Conservation (phyloP, 495 filamentous ascomycete genomes). For the Cryomyces antarcticus region DNA sequence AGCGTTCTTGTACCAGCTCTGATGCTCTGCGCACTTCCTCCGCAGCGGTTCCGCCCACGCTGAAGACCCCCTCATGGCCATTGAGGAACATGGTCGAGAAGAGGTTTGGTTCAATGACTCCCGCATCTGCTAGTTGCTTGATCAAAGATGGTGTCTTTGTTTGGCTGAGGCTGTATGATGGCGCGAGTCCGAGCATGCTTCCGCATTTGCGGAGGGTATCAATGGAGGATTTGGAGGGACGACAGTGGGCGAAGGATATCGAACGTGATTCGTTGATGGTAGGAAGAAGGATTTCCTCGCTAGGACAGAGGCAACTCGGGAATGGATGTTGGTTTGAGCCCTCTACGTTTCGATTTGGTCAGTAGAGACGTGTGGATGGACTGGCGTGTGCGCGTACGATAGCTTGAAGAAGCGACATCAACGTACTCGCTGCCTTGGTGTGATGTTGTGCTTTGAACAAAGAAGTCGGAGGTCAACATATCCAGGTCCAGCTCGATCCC, state of each 20-base stretch:
- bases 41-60: slow-evolving; percentile 16
- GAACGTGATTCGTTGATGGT: slow-evolving; percentile 9
- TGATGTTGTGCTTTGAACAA: slow-evolving; percentile 15
- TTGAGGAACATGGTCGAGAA: slow-evolving; percentile 18
- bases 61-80: slow-evolving; percentile 15
- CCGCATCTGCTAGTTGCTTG: slow-evolving; percentile 10
- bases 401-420: slow-evolving; percentile 11
- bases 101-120: slow-evolving; percentile 10
- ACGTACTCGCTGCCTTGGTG: slow-evolving; percentile 13
- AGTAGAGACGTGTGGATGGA: slow-evolving; percentile 4
- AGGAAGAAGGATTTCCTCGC: slow-evolving; percentile 13
- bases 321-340: slow-evolving; percentile 10
- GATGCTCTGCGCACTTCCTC: slow-evolving; percentile 7
- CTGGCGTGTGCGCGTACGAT: neutral
- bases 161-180: slow-evolving; percentile 14
- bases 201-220: slow-evolving; percentile 15
- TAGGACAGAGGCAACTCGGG: slow-evolving; percentile 12
- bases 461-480: slow-evolving; percentile 18
- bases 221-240: slow-evolving; percentile 11
- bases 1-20: slow-evolving; percentile 8
- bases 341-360: neutral
- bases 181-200: slow-evolving; percentile 14
- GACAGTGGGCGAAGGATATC: slow-evolving; percentile 16
- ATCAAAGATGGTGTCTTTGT: slow-evolving; percentile 9
- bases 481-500: slow-evolving; percentile 17